Conservation (phyloP, 2,329 filamentous ascomycete genomes). For the Diatrype stigma region DNA sequence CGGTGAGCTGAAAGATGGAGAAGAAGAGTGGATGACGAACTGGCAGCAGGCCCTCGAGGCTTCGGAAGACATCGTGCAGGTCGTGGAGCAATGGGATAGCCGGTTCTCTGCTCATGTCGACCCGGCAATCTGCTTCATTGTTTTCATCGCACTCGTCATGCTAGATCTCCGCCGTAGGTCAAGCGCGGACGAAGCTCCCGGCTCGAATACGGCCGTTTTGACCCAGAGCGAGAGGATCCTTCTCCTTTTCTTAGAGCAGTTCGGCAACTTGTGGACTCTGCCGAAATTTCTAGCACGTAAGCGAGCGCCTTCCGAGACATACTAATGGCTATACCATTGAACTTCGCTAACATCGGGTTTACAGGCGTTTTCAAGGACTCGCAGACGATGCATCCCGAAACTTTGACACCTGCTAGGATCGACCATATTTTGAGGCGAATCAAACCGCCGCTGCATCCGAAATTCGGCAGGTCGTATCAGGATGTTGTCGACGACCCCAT, state of each 20-base stretch:
- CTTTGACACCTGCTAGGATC: conserved; percentile 11
- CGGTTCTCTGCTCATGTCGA: conserved; percentile 26
- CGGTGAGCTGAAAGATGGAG: conserved; percentile 6
- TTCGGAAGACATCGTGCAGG: conserved; percentile 26
- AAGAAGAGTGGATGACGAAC: conserved; percentile 18
- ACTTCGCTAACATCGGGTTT: conserved; percentile 9
- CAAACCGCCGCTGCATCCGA: conserved; percentile 19
- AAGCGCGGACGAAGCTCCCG: conserved; percentile 1
- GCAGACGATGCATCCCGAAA: background rate
- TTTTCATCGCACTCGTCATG: conserved; percentile 25
- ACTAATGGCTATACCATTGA: conserved; percentile 1
- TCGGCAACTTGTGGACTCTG: conserved; percentile 18
- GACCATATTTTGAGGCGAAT: conserved; percentile 12
- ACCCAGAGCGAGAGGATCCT: conserved; percentile 12
- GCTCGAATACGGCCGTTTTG: conserved; percentile 3
- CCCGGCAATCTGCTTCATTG: conserved; percentile 30
- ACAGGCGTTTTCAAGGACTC: conserved; percentile 2
- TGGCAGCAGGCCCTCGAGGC: conserved; percentile 27
- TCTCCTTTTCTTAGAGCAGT: conserved; percentile 19
- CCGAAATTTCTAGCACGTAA: conserved; percentile 19
- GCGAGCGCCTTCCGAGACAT: background rate
- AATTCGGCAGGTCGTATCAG: background rate
- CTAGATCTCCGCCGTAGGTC: conserved; percentile 25
- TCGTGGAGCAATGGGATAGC: conserved; percentile 29
- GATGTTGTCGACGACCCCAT: background rate